These are phyloP conservation scores for Alternaria angustiovoidea DNA, from an alignment of 2,329 filamentous ascomycete species.

Conservation along the genomic window DNA sequence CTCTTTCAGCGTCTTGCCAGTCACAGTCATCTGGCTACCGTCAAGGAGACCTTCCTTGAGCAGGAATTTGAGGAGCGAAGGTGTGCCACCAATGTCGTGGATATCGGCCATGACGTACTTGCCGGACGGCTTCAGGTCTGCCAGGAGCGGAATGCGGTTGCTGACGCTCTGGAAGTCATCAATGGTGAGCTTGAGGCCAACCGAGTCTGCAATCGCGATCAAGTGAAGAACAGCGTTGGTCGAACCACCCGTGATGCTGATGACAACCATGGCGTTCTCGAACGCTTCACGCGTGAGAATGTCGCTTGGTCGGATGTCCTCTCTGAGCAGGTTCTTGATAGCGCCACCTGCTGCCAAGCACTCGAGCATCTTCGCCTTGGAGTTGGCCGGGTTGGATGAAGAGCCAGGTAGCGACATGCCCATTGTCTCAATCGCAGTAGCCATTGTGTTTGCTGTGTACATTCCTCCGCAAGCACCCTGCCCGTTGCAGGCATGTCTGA, in stretches of 20 bases:
- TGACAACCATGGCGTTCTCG: slow-evolving; percentile 61
- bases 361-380: slow-evolving; percentile 60
- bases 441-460: slow-evolving; percentile 64
- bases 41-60: slow-evolving; percentile 59
- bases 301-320: slow-evolving; percentile 59
- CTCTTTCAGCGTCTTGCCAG: slow-evolving; percentile 59
- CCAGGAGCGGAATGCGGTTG: slow-evolving; percentile 60
- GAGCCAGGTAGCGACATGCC: slow-evolving; percentile 61
- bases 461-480: slow-evolving; percentile 87
- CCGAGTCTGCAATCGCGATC: slow-evolving; percentile 60
- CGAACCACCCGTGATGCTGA: slow-evolving; percentile 60
- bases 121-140: slow-evolving; percentile 61
- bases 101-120: slow-evolving; percentile 69
- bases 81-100: slow-evolving; percentile 60
- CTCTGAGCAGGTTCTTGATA: slow-evolving; percentile 60
- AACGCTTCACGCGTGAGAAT: slow-evolving; percentile 60
- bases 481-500: slow-evolving; percentile 87
- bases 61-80: slow-evolving; percentile 60
- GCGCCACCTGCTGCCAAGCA: slow-evolving; percentile 60
- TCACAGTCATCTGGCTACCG: slow-evolving; percentile 59
- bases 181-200: slow-evolving; percentile 60
- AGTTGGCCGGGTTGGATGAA: slow-evolving; percentile 60
- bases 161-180: slow-evolving; percentile 62
- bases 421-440: slow-evolving; percentile 60
- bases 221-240: slow-evolving; percentile 62